Base-by-base conservation (phyloP, 441 rosid species). In the Aleurites moluccanus region DNA sequence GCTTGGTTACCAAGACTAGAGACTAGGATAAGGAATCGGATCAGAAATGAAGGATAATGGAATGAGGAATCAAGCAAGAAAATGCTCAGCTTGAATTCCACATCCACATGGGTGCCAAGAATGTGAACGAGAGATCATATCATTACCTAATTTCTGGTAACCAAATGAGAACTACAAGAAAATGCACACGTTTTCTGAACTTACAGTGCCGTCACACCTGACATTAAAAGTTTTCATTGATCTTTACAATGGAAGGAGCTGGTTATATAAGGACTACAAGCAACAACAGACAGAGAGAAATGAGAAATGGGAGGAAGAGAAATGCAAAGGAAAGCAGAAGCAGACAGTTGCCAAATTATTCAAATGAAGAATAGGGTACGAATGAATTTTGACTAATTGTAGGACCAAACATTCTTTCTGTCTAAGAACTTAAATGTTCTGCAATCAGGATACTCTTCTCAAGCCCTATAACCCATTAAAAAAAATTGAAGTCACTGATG, bases 121-220 rank as follows among this genome's bases (percentile, higher is more conserved):
- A 25, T 28, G 23, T 14, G 2, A 20, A 47, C 18, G 30, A 40
- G 10, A 18, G 1, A 25, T 10, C 66, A 45, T 20, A 18, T 27
- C 21, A 35, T 5, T 40, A 16, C 65, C 18, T 1, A 3, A 28
- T 61, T 44, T 57, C 28, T 20, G 2, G 15, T 28, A 44, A 61
- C 42, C 45, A 28, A 45, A 61, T 30, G 47, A 60, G 38, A 33
- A 18, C 57, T 16, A 60, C 35, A 63, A 70, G 25, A 20, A 71
- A 30, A 35, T 23, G 64, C 67, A 66, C 14, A 27, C 2, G 35
- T 18, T 25, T 20, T 28, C 71, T 69, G 73, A 20, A 88, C 97
- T 84, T 86, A 93, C 99, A 81, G 97, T 91, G 85, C 99, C 99
- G 86, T 95, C 99, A 77, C 93, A 97, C 83, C 98, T 88, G 79